Evolutionary conservation across 2,329 filamentous ascomycete species (phyloP), one percentile per base, ranked within the genome.

Genomic region (Phyllosticta citriasiana): DNA sequence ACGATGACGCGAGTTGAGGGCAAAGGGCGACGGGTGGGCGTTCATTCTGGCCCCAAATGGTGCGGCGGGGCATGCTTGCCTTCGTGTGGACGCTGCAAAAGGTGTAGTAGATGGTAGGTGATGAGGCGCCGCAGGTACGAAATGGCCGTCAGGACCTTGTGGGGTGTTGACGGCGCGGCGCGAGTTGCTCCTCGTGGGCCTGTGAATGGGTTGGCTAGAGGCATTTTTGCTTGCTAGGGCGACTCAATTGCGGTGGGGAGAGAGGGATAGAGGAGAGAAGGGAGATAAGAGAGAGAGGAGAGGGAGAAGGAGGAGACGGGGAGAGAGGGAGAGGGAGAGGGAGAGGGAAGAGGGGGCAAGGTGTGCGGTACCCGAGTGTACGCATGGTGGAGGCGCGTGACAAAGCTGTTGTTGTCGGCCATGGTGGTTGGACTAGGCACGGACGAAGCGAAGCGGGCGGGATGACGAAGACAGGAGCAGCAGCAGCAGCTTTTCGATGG

Each of bases 11-110:
- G 81, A 79, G 75, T 88, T 91, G 75, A 91, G 80, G 55, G 86
- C 85, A 73, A 95, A 96, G 8, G 88, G 87, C 7, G 88, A 92
- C 40, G 76, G 79, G 66, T 84, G 82, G 58, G 78, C 76, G 62
- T 80, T n/a, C 76, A 71, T 91, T 91, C 75, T 90, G 86, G 61
- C 83, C 83, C 86, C 87, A 93, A 71, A 96, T 89, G 63, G 82
- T 86, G 64, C 80, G 76, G 65, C 78, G 72, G n/a, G n/a, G 76
- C 76, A 30, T 72, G 73, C 66, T 55, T 26, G 35, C 84, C 84
- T 74, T 90, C 86, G 58, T 81, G 76, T 0, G 89, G 88, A 14
- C 77, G 74, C 66, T 85, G n/a, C n/a, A 75, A 72, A 87, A 75
- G 57, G 84, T 84, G 74, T 94, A 95, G 78, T 89, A 91, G 71